Conservation (phyloP, 1,139 yeast genomes). For the Geotrichum europaeum region DNA sequence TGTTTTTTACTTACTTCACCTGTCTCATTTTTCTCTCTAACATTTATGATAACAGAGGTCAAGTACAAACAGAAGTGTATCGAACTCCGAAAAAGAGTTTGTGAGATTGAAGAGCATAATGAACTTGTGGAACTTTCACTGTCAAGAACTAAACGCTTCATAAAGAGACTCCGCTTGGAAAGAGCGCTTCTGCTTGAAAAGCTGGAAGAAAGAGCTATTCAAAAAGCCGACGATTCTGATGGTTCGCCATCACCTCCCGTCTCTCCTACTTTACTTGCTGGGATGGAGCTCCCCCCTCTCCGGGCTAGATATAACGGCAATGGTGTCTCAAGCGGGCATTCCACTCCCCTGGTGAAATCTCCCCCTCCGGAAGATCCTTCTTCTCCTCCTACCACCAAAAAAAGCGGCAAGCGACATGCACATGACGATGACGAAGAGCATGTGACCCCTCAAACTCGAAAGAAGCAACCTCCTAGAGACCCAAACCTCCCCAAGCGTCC, state of each 20-base stretch:
- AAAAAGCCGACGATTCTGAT: background rate
- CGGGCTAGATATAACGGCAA: background rate
- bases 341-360: background rate
- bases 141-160: conserved; percentile 67
- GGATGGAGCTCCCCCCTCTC: background rate
- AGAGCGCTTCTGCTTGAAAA: conserved; percentile 74
- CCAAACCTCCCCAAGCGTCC: conserved; percentile 86
- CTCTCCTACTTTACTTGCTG: background rate
- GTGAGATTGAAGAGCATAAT: conserved; percentile 72
- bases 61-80: conserved; percentile 54
- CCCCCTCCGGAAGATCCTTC: background rate
- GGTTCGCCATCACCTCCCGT: conserved; percentile 2
- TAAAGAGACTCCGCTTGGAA: conserved; percentile 75
- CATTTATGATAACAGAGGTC: conserved; percentile 24
- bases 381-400: background rate
- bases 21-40: background rate
- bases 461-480: conserved; percentile 35
- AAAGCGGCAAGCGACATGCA: background rate
- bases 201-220: conserved; percentile 43
- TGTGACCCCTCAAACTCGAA: background rate
- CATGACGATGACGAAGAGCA: background rate
- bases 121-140: conserved; percentile 73
- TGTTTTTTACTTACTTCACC: background rate
- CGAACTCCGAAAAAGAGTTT: conserved; percentile 65
- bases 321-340: background rate